These are phyloP conservation scores for Corymbia calophylla DNA, from an alignment of 441 rosid genomes.

Conservation along the genomic window DNA sequence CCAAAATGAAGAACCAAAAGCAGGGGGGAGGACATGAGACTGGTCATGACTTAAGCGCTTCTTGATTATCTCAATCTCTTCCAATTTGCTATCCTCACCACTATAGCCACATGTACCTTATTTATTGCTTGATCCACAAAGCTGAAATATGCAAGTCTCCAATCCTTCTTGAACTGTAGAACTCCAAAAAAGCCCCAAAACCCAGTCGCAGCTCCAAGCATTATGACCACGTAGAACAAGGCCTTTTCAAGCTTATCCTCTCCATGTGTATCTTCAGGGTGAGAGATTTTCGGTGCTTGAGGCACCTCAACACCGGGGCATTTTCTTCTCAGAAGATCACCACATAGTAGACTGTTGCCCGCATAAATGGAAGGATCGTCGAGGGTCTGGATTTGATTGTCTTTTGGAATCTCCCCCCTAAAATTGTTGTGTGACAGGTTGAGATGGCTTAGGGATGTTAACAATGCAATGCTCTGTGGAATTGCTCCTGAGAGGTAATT, in stretches of 20 bases:
- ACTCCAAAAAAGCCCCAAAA: neutral
- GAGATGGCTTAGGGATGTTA: constrained; percentile 1
- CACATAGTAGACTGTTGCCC: constrained; percentile 13
- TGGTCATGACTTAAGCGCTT: neutral
- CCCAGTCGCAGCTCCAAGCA: neutral
- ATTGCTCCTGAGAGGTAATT: constrained; percentile 11
- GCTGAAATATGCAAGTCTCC: neutral
- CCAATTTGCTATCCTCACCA: neutral
- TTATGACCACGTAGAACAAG: neutral
- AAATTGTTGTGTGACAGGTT: constrained; percentile 15
- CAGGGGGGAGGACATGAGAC: neutral
- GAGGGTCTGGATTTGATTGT: constrained; percentile 16
- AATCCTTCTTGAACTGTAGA: neutral
- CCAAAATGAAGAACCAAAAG: neutral
- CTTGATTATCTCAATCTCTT: neutral
- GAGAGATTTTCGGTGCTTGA: neutral
- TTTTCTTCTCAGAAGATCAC: neutral
- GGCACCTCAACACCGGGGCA: neutral
- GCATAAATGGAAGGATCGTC: neutral
- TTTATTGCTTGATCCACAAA: neutral
- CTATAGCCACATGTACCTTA: neutral
- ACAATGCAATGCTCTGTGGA: constrained; percentile 1
- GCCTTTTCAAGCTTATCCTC: neutral
- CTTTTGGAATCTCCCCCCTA: constrained; percentile 16
- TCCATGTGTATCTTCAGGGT: neutral